Conservation (phyloP, 257 asterid species). For the Ilex aquifolium region DNA sequence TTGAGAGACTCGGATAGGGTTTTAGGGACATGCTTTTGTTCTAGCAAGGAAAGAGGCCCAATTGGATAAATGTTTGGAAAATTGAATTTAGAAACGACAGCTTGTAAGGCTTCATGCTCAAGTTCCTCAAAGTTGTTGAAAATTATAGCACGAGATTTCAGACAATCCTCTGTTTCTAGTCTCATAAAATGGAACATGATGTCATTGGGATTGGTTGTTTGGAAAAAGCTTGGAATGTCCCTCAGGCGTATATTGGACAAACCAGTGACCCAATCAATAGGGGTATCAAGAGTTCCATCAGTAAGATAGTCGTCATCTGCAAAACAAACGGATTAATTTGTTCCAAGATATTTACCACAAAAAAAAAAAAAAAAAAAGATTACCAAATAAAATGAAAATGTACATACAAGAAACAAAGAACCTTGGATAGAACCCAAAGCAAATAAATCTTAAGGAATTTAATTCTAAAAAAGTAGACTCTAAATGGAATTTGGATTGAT, state of each 20-base stretch:
- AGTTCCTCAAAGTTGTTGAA: too few relatives aligned
- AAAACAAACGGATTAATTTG: too few relatives aligned
- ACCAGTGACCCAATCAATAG: background rate
- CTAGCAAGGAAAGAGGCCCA: too few relatives aligned
- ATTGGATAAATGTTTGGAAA: background rate
- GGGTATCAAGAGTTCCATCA: background rate
- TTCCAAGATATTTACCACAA: too few relatives aligned
- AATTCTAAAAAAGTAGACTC: too few relatives aligned
- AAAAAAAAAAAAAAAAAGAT: too few relatives aligned
- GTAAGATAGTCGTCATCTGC: background rate
- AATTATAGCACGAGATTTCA: background rate
- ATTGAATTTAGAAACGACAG: background rate
- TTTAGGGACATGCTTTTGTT: too few relatives aligned
- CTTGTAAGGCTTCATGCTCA: background rate
- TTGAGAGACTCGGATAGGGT: background rate
- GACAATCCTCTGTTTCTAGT: background rate
- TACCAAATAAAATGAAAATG: too few relatives aligned
- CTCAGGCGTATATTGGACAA: background rate
- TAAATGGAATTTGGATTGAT: too few relatives aligned
- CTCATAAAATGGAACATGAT: background rate
- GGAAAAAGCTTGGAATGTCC: background rate
- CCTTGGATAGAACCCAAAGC: too few relatives aligned
- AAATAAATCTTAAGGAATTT: too few relatives aligned
- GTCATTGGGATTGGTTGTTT: background rate
- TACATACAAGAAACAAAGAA: background rate